Conservation (phyloP, 441 rosid species). For the Arabidopsis lyrata region DNA sequence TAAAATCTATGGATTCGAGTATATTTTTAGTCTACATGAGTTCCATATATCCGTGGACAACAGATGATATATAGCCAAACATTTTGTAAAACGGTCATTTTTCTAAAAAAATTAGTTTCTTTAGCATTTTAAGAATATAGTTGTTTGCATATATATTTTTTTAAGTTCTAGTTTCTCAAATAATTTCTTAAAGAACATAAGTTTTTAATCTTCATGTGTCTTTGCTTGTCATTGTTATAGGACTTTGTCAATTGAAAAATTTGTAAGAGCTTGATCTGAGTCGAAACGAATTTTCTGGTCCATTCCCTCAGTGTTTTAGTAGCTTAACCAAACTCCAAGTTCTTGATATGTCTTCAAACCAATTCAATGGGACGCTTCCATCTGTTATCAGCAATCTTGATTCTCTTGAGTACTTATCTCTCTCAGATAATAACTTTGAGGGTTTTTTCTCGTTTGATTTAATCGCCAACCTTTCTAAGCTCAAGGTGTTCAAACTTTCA, state of each 20-base stretch:
- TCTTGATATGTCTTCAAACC: constrained; percentile 32
- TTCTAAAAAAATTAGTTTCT: no score
- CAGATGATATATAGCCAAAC: no score
- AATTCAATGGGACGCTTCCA: constrained; percentile 11
- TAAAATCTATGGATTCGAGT: no score
- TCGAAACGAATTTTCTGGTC: neutral
- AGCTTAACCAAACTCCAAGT: constrained; percentile 8
- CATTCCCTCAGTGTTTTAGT: constrained; percentile 5
- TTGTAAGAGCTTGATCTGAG: constrained; percentile 25
- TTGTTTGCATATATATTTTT: no score
- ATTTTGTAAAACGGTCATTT: no score
- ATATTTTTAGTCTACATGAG: no score
- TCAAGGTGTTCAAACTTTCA: constrained; percentile 33
- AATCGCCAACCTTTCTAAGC: constrained; percentile 30
- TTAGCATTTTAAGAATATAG: no score
- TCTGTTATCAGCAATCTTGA: neutral
- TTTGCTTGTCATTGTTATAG: constrained; percentile 6
- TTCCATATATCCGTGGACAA: no score
- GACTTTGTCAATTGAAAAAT: constrained; percentile 29
- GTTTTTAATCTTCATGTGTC: no score
- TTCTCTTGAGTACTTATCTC: constrained; percentile 19
- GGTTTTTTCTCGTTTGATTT: constrained; percentile 24
- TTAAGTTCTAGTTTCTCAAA: no score
- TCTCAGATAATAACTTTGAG: constrained; percentile 32
- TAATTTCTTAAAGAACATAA: no score